Base-by-base conservation (phyloP, 1,139 yeast genomes). In the Torulaspora pretoriensis region DNA sequence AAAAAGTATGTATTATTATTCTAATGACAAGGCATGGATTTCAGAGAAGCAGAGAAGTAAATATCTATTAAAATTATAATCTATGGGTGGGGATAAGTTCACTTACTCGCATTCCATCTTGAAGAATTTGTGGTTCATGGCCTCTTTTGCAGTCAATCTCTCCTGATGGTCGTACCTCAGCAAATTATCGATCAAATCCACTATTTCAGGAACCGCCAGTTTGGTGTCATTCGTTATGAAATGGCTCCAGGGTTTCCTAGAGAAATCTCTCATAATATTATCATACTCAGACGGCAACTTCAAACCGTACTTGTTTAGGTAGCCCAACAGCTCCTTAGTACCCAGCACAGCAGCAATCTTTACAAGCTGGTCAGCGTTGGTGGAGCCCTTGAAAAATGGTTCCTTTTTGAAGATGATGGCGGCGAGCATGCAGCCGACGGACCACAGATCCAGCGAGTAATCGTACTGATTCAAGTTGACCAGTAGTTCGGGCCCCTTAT, bases 341-440 rank as follows among this genome's bases (percentile, higher is more conserved):
- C 94, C 94, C 56, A 84, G 70, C 2, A 84, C 83, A 56, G 83
- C 77, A 8, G 85, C 87, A 51, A 84, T 84, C 63, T 83, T 88
- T 7, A 84, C 89, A 56, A 84, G 68, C 61, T 84, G 94, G 64
- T 84, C 92, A 32, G 83, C 81, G 60, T 84, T 84, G 13, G 88
- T 80, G 50, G 81, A 82, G 7, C 94, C 94, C 51, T 84, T 78
- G 68, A 84, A 84, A 48, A 84, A 80, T 8, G 92, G 92, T 55
- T 84, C 94, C 56, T 77, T 80, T 55, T 80, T 81, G 67, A 84
- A 83, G 29, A 83, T 74, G 34, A 84, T 83, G 2, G 89, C 84
- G 1, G 90, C 92, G 43, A 84, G 63, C 76, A 83, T 84, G 50
- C 90, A 84, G 9, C 94, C 94, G 38, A 82, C 84, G 3, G 88